These are phyloP conservation scores for Crithidia brevicula DNA, from an alignment of 208 protist genomes.

Conservation along the genomic window DNA sequence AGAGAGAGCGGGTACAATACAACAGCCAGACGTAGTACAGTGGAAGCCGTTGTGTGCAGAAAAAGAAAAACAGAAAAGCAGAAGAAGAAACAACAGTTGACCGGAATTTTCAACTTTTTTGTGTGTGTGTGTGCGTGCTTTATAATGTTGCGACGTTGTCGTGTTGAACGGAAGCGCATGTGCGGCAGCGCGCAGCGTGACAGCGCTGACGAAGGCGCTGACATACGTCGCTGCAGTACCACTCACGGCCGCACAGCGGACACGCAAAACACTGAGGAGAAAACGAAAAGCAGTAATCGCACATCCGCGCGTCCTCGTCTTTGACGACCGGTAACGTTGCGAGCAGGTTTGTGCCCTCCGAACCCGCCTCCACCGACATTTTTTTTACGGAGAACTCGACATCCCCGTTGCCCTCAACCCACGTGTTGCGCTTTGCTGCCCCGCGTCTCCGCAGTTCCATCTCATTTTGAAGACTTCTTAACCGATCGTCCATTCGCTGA, in stretches of 20 bases:
- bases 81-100: not conserved
- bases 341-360: not conserved
- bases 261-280: slow-evolving; percentile 46
- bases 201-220: slow-evolving; percentile 46
- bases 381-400: no score
- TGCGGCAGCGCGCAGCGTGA: slow-evolving; percentile 48
- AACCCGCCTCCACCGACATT: no score
- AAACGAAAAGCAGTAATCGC: slow-evolving; percentile 68
- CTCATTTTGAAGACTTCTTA: slow-evolving; percentile 2
- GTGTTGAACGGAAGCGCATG: not conserved
- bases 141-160: not conserved
- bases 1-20: not conserved
- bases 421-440: not conserved
- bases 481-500: slow-evolving; percentile 2
- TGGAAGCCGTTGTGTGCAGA: no score
- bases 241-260: slow-evolving; percentile 57
- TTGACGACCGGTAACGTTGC: not conserved
- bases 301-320: slow-evolving; percentile 32
- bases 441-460: not conserved
- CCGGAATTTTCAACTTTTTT: not conserved
- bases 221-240: slow-evolving; percentile 75
- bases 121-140: not conserved
- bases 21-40: no score
- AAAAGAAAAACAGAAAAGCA: not conserved
- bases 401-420: no score